These are phyloP conservation scores for Warburgia ugandensis DNA, from an alignment of 164 flowering plant species.

Conservation along the genomic window DNA sequence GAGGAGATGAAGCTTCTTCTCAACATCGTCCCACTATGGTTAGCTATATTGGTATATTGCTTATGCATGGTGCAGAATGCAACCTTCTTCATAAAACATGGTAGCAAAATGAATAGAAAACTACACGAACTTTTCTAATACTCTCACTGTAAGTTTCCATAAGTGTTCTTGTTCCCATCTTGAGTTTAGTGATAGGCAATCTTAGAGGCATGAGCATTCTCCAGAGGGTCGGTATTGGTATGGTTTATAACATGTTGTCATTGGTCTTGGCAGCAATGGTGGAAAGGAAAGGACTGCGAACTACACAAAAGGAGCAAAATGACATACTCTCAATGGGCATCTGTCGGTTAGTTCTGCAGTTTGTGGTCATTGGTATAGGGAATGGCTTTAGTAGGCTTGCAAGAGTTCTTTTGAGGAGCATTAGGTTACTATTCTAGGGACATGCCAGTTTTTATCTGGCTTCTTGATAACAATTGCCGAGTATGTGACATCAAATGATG, in stretches of 20 bases:
- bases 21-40: slow-evolving; percentile 69
- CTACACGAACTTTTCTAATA: slow-evolving; percentile 31
- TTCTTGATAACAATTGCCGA: slow-evolving; percentile 42
- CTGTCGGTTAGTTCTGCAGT: slow-evolving; percentile 67
- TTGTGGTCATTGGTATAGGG: slow-evolving; percentile 36
- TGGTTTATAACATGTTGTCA: too few species aligned
- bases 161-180: slow-evolving; percentile 47
- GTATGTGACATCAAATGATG: slow-evolving; percentile 23
- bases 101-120: slow-evolving; percentile 38
- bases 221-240: slow-evolving; percentile 59
- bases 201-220: slow-evolving; percentile 61
- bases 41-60: slow-evolving; percentile 44
- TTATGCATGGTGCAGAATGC: slow-evolving; percentile 51
- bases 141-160: slow-evolving; percentile 44
- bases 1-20: slow-evolving; percentile 67
- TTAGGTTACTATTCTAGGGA: slow-evolving; percentile 63
- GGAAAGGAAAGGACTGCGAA: slow-evolving; percentile 40
- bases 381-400: slow-evolving; percentile 73
- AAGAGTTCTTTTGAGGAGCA: slow-evolving; percentile 73
- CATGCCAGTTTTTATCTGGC: slow-evolving; percentile 46
- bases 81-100: slow-evolving; percentile 82
- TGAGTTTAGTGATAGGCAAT: slow-evolving; percentile 33
- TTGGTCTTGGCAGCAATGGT: slow-evolving; percentile 51
- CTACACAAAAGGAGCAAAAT: slow-evolving; percentile 8
- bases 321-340: slow-evolving; percentile 54